Evolutionary conservation across 2,329 filamentous ascomycete species (phyloP).

Genomic region (Falciphora oryzae): DNA sequence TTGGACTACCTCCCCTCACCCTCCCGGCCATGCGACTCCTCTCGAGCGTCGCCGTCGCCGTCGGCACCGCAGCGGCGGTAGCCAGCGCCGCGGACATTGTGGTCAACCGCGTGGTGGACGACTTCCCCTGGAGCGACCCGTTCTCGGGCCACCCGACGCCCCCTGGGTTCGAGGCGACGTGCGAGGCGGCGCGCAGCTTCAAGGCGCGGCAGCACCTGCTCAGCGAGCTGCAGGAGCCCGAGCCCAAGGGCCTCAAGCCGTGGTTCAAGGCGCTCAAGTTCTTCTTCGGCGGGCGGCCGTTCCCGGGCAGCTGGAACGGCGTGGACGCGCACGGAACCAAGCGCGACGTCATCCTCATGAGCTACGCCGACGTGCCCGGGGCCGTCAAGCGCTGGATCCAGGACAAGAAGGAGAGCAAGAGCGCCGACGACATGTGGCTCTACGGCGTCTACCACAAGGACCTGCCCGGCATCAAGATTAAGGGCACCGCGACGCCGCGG

Average conservation of each 20-base stretch:
- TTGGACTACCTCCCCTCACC: background rate
- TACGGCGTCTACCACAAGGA: slow-evolving; percentile 37
- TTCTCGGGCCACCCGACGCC: slow-evolving; percentile 25
- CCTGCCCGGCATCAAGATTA: slow-evolving; percentile 31
- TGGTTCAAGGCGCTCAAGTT: slow-evolving; percentile 35
- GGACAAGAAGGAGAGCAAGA: slow-evolving; percentile 25
- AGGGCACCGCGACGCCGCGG: slow-evolving; percentile 28
- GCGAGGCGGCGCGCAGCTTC: slow-evolving; percentile 30
- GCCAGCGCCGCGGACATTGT: slow-evolving; percentile 4
- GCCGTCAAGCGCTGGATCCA: slow-evolving; percentile 43
- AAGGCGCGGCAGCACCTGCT: slow-evolving; percentile 36
- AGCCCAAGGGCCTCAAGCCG: slow-evolving; percentile 32
- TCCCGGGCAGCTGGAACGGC: slow-evolving; percentile 48
- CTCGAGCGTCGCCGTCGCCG: slow-evolving; percentile 7
- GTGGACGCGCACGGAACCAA: slow-evolving; percentile 46
- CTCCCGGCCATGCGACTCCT: background rate
- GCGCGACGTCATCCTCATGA: slow-evolving; percentile 41
- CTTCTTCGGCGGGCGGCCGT: slow-evolving; percentile 33
- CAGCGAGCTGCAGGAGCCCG: slow-evolving; percentile 32
- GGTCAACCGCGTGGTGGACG: slow-evolving; percentile 19
- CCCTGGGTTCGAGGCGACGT: slow-evolving; percentile 26
- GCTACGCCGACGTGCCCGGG: slow-evolving; percentile 36
- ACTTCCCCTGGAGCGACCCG: slow-evolving; percentile 37
- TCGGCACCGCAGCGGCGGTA: slow-evolving; percentile 1
- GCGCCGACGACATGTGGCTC: slow-evolving; percentile 27